Conservation (phyloP, 2,329 filamentous ascomycete species). For the Fusarium sp. region DNA sequence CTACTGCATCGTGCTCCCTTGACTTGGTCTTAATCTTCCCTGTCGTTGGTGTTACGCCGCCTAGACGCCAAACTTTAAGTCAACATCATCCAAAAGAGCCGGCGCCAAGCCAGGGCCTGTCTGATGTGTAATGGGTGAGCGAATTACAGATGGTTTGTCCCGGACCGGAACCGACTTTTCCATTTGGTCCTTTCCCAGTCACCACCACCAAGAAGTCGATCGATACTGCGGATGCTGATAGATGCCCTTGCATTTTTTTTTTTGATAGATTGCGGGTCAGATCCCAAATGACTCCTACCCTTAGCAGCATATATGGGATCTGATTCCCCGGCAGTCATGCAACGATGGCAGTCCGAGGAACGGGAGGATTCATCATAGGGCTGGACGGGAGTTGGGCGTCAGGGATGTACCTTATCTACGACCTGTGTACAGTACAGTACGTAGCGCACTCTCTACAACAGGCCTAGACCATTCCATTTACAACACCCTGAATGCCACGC, state of each 20-base stretch:
- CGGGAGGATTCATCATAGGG: conserved; percentile 11
- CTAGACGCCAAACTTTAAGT: conserved; percentile 25
- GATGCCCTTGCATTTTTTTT: no score
- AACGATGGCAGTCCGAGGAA: background rate
- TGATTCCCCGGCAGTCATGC: background rate
- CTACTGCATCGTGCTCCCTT: background rate
- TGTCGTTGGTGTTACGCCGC: conserved; percentile 9
- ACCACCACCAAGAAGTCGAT: no score
- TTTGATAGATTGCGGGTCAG: no score
- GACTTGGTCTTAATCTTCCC: conserved; percentile 10
- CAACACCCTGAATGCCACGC: conserved; percentile 3
- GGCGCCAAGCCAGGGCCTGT: conserved; percentile 2
- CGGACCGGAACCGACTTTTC: background rate
- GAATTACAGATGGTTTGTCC: background rate
- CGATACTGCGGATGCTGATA: no score
- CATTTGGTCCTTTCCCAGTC: background rate
- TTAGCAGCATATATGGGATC: background rate
- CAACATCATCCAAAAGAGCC: conserved; percentile 9
- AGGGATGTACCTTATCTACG: background rate
- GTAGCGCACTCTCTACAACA: background rate
- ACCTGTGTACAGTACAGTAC: background rate
- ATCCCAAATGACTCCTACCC: background rate
- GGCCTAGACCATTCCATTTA: conserved; percentile 23
- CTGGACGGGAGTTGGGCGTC: conserved; percentile 5
- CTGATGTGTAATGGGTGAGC: conserved; percentile 4